Percentiles rank a stretch among this genome's conserved stretches.
Evolutionary conservation across 208 protist species (phyloP).

Genomic region (Leishmania tropica): DNA sequence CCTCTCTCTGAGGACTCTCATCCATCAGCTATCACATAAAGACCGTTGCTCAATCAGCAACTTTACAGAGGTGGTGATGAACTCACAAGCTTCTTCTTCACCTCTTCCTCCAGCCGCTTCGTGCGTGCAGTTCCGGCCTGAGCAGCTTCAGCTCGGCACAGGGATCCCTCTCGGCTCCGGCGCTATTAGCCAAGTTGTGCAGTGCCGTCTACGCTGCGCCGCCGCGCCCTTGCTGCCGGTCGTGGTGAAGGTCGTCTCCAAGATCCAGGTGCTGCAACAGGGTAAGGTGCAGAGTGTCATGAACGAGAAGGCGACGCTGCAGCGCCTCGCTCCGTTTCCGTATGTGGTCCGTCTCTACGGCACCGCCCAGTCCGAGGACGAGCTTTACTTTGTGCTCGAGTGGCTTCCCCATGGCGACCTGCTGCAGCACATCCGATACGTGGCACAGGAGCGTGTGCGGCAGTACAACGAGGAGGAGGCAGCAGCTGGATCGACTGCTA

Average conservation of each 20-base stretch:
- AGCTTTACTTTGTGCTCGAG: conserved; percentile 95
- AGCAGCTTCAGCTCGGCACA: conserved; percentile 66
- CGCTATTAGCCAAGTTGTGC: conserved; percentile 81
- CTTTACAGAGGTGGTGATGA: conserved; percentile 3
- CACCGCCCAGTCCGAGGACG: conserved; percentile 88
- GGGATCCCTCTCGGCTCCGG: conserved; percentile 77
- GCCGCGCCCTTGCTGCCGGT: conserved; percentile 38
- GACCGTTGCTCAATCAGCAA: not conserved
- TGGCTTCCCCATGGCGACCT: conserved; percentile 94
- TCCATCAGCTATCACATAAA: not conserved
- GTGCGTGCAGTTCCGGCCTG: conserved; percentile 51
- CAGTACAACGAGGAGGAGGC: conserved; percentile 19
- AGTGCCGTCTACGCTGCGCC: conserved; percentile 39
- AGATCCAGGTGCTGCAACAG: conserved; percentile 88
- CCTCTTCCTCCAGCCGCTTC: not conserved
- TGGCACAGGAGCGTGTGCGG: conserved; percentile 34
- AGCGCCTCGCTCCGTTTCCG: conserved; percentile 65
- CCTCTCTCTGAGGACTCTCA: not conserved
- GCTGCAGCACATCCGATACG: conserved; percentile 80
- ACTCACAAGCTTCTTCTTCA: not conserved
- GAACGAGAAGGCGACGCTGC: conserved; percentile 83
- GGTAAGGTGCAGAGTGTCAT: conserved; percentile 80
- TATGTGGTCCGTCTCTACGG: conserved; percentile 86
- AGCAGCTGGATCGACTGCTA: not conserved
- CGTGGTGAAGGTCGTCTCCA: conserved; percentile 90